phyloP scores from a whole-genome alignment of 2,329 filamentous ascomycete genomes.

The Elsinoe australis region DNA sequence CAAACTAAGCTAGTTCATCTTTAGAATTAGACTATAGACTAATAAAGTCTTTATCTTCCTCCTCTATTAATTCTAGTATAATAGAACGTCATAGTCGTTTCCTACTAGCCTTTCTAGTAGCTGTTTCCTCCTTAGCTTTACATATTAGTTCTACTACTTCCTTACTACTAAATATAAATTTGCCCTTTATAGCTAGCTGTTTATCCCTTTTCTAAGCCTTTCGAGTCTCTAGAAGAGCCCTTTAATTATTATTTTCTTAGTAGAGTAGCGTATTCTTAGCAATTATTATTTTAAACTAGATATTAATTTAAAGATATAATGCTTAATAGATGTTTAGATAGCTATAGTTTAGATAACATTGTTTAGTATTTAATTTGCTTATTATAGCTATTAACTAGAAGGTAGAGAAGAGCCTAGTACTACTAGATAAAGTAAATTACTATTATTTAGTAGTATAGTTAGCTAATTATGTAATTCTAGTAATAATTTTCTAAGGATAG shows the following conservation, averaged over 20 bases:
- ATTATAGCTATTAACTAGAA: not conserved
- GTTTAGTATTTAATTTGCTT: not conserved
- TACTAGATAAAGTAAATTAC: not conserved
- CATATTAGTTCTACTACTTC: not conserved
- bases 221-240: not conserved
- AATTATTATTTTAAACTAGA: not conserved
- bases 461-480: not conserved
- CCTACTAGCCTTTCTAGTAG: not conserved
- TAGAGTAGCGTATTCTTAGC: not conserved
- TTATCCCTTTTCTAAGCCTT: not conserved
- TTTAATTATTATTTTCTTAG: not conserved
- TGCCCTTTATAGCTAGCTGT: not conserved
- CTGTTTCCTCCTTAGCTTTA: not conserved
- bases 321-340: not conserved
- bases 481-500: not conserved
- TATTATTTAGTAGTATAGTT: not conserved
- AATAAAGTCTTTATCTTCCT: not conserved
- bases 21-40: not conserved
- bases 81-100: not conserved
- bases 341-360: not conserved
- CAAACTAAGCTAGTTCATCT: not conserved
- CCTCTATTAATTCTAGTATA: not conserved
- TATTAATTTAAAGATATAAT: not conserved
- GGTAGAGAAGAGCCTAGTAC: not conserved
- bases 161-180: not conserved